Evolutionary conservation across 129 eudicot species (phyloP), one percentile per base, ranked within the genome.

Genomic region (Chrysanthemum makinoi): DNA sequence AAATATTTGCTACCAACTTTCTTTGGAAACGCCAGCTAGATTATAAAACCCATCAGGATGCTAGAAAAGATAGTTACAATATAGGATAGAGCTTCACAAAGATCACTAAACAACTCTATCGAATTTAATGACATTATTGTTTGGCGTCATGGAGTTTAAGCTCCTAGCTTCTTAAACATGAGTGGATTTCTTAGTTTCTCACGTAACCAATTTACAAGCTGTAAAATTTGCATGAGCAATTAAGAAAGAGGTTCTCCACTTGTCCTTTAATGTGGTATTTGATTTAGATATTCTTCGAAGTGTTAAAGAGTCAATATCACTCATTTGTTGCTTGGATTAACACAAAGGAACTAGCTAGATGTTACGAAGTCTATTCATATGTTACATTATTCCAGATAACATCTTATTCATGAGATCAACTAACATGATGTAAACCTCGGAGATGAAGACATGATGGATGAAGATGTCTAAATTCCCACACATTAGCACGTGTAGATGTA

Each of bases 401-500:
- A 69, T 53, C 33, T 15, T 52, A 28, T 68, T 69, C 30, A 69
- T 51, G 16, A 53, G 62, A 68, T 68, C n/a, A 9, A 68, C 14
- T 14, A 52, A 53, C 73, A 30, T 30, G 73, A 30, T n/a, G 15
- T 51, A 26, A 3, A 52, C 7, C 54, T 68, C 24, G 49, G 15
- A 26, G 58, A 48, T 6, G 68, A 61, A 58, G 61, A 62, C 69
- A 61, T 50, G 77, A 62, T 49, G 69, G 15, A 62, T 61, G 69
- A 26, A 17, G 65, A 60, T 72, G 77, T 62, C 39, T 12, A 68
- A 68, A 53, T 2, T 68, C 59, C 43, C 33, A 53, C 17, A 51
- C 73, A 68, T 10, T 47, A 48, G 60, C 77, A 72, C 69, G 17
- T 72, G 77, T 62, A 72, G 35, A 61, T 72, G 77, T 51, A 26